Evolutionary conservation across 1,139 yeast species (phyloP).

Genomic region (Yamadazyma blattariae): DNA sequence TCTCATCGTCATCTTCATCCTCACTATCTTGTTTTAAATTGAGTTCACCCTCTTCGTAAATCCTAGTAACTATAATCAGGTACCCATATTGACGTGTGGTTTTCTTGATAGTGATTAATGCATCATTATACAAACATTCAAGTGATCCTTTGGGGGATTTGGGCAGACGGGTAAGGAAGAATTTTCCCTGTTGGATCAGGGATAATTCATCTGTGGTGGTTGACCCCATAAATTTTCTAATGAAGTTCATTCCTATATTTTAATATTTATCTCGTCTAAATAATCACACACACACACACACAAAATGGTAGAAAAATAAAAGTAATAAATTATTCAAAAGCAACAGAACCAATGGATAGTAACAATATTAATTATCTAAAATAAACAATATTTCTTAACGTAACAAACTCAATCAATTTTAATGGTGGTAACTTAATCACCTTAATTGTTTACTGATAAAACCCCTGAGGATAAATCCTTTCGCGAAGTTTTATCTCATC

Average conservation of each 20-base stretch:
- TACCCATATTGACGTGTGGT: slow-evolving; percentile 66
- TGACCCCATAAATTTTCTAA: slow-evolving; percentile 65
- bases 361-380: no score
- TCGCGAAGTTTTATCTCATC: no score
- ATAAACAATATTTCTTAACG: no score
- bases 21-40: slow-evolving; percentile 35
- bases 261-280: not conserved
- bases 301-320: no score
- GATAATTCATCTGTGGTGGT: slow-evolving; percentile 66
- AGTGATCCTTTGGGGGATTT: slow-evolving; percentile 82
- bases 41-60: slow-evolving; percentile 65
- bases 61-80: slow-evolving; percentile 70
- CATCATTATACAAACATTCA: slow-evolving; percentile 83
- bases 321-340: no score
- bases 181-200: slow-evolving; percentile 75
- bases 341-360: no score
- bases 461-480: no score
- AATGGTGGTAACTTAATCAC: no score
- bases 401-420: no score
- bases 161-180: slow-evolving; percentile 70
- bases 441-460: no score
- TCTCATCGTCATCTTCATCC: slow-evolving; percentile 41
- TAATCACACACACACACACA: no score
- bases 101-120: slow-evolving; percentile 67
- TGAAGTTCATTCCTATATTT: slow-evolving; percentile 83